A percentile compares a stretch with the other conserved stretches of the same genome.
Conservation (phyloP, 2,329 filamentous ascomycete genomes). For the Cryphonectria carpinicola region DNA sequence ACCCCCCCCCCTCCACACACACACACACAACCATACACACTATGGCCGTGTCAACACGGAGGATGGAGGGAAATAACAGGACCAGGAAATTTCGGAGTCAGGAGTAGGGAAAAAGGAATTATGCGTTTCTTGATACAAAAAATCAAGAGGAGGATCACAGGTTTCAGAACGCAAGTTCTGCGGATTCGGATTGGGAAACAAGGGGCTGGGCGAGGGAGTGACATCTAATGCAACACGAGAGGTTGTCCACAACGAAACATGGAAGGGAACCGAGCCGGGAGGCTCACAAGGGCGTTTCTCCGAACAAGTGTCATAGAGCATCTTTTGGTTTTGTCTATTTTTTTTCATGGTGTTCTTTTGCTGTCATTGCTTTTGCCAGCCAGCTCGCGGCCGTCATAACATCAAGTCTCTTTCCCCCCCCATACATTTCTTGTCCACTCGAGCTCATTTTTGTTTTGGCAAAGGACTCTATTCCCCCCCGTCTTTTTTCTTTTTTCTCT, state of each 20-base stretch:
- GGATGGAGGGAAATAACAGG: background rate
- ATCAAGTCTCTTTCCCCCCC: background rate
- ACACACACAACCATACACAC: background rate
- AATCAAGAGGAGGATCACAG: slow-evolving; percentile 11
- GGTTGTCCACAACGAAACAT: slow-evolving; percentile 4
- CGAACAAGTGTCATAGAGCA: slow-evolving; percentile 1
- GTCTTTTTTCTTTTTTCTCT: background rate
- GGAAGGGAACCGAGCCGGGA: background rate
- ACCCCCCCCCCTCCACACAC: background rate
- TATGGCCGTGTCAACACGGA: background rate
- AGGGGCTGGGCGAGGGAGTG: background rate
- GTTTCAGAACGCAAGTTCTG: slow-evolving; percentile 24
- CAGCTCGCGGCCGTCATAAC: background rate
- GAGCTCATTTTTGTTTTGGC: background rate
- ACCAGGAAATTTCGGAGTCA: background rate
- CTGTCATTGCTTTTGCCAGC: slow-evolving; percentile 22
- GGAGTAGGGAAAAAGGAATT: slow-evolving; percentile 5
- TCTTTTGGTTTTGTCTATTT: background rate
- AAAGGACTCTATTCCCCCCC: background rate
- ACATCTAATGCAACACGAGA: background rate
- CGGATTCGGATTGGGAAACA: background rate
- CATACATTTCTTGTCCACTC: background rate
- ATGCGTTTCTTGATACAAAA: background rate
- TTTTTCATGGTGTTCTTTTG: background rate
- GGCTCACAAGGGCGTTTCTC: background rate